phyloP scores from a whole-genome alignment of 1,284 basidiomycete species.

The Apiotrichum porosum region DNA sequence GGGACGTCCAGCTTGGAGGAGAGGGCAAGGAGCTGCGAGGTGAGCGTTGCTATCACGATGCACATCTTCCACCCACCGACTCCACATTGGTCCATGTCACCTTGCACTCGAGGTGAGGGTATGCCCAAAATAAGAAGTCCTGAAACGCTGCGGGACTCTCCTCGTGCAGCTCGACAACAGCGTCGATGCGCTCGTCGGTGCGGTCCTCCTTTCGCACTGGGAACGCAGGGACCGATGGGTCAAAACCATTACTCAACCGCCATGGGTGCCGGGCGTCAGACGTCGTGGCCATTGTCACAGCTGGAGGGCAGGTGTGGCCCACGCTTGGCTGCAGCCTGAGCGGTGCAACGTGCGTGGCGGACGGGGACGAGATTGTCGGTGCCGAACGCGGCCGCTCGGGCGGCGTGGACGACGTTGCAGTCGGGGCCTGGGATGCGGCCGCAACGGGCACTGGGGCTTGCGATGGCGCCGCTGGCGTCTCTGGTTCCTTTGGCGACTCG shows the following conservation, averaged over 20 bases:
- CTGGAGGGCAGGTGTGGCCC: not conserved
- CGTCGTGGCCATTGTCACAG: not conserved
- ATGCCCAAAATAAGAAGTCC: constrained; percentile 47
- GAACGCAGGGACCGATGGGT: too few relatives aligned
- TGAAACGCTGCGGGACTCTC: constrained; percentile 36
- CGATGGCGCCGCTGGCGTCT: not conserved
- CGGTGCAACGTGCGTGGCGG: too few relatives aligned
- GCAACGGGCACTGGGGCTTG: not conserved
- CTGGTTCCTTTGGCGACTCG: not conserved
- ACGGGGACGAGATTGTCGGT: not conserved
- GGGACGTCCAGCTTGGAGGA: constrained; percentile 58
- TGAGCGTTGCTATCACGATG: not conserved
- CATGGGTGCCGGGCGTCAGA: too few relatives aligned
- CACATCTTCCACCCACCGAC: constrained; percentile 52
- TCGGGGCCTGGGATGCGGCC: too few relatives aligned
- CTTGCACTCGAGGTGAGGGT: constrained; percentile 65
- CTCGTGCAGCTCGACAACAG: constrained; percentile 40
- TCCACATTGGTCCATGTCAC: constrained; percentile 92
- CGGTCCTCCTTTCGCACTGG: not conserved
- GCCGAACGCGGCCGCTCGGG: not conserved
- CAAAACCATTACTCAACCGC: too few relatives aligned
- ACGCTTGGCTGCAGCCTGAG: not conserved
- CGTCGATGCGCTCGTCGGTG: constrained; percentile 22
- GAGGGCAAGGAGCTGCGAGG: constrained; percentile 33
- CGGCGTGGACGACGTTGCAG: not conserved